Conservation (phyloP, 345 rosid genomes). For the Eucalyptus sp. region DNA sequence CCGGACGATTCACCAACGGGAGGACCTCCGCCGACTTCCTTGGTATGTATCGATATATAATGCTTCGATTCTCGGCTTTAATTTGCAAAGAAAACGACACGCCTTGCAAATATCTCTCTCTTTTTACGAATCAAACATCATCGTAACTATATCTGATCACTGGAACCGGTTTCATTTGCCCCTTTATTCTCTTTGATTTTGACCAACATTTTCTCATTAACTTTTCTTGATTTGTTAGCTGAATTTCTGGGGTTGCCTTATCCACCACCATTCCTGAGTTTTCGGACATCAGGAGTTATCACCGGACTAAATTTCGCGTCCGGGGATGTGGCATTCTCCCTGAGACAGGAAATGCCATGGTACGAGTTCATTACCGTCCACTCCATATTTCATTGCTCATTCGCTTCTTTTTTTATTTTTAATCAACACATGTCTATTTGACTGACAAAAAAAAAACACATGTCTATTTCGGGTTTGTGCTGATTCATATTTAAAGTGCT, state of each 20-base stretch:
- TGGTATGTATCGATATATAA: conserved; percentile 1
- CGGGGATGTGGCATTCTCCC: conserved; percentile 36
- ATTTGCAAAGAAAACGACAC: background rate
- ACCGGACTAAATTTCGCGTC: conserved; percentile 52
- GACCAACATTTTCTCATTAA: background rate
- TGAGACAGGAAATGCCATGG: conserved; percentile 12
- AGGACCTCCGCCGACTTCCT: conserved; percentile 23
- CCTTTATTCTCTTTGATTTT: background rate
- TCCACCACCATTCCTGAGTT: conserved; percentile 22
- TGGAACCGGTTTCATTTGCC: background rate
- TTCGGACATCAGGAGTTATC: background rate
- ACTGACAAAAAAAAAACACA: no score
- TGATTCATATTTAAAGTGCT: background rate
- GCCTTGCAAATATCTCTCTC: background rate
- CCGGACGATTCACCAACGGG: conserved; percentile 47
- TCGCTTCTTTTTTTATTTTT: no score
- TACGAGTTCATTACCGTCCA: background rate
- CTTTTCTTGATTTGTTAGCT: conserved; percentile 8
- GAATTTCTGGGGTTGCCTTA: conserved; percentile 34
- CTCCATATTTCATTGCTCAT: background rate
- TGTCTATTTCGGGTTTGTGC: no score
- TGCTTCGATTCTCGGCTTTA: background rate
- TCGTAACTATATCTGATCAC: background rate
- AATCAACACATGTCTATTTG: no score
- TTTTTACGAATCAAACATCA: background rate